phyloP scores from a whole-genome alignment of 2,329 filamentous ascomycete genomes.

The Exophiala sp. region DNA sequence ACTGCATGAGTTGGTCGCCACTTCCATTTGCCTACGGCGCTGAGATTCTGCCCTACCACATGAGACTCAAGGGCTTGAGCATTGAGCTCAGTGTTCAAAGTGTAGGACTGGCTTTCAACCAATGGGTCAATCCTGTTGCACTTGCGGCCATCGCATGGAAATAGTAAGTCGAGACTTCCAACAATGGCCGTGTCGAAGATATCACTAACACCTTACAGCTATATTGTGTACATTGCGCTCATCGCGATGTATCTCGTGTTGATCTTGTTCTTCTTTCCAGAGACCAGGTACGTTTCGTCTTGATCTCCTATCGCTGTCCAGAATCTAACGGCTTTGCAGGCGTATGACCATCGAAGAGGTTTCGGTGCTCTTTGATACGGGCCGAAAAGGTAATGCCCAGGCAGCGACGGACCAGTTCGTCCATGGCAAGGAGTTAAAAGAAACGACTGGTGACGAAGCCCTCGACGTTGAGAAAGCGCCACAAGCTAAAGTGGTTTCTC shows the following conservation, averaged over 20 bases:
- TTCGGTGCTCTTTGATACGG: constrained; percentile 6
- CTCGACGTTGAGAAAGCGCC: no score
- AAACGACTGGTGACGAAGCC: no score
- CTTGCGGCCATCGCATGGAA: constrained; percentile 6
- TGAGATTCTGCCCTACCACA: constrained; percentile 48
- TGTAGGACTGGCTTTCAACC: constrained; percentile 7
- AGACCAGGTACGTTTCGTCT: constrained; percentile 2
- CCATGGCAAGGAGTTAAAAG: no score
- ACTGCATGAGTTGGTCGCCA: no score
- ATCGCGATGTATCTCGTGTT: constrained; percentile 6
- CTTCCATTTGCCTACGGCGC: constrained; percentile 37
- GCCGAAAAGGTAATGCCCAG: constrained; percentile 1
- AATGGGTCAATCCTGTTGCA: constrained; percentile 10
- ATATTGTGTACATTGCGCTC: constrained; percentile 10
- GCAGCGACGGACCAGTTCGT: background rate
- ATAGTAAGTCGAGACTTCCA: constrained; percentile 3
- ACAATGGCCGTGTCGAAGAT: background rate
- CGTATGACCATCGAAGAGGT: constrained; percentile 11
- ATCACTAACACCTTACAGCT: background rate
- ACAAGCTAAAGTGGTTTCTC: no score
- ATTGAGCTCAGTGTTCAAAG: constrained; percentile 6
- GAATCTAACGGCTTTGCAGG: background rate
- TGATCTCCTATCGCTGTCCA: background rate
- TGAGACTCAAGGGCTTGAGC: constrained; percentile 45
- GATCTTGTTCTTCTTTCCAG: constrained; percentile 6